Base-by-base conservation (phyloP, 768 basidiomycete species). In the Tulasnella sp. region DNA sequence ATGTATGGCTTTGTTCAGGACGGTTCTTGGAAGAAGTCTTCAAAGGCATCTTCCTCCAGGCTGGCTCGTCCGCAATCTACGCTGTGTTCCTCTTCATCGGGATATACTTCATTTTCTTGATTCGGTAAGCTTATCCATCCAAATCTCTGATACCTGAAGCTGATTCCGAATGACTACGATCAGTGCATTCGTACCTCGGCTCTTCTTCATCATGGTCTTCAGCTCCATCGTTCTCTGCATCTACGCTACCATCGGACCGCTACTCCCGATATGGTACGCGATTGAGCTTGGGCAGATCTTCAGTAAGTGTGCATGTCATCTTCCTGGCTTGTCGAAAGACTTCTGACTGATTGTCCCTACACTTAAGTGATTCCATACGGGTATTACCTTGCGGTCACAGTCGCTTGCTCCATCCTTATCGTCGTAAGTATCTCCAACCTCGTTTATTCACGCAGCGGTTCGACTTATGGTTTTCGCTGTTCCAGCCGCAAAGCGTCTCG, bases 181-280 rank as follows among this genome's bases (percentile, higher is more conserved):
- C 11, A 65, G 63, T 32, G 63, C 63, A 9, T 65, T 36, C 11
- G 35, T 36, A 5, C 67, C 14, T 3, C 37, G 42, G 11, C 64
- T 72, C 5, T 72, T 72, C 71, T 72, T 72, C 42, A 47, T 72
- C 71, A 72, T 72, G 71, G 63, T 66, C 16, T 72, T 72, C 32
- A 32, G 44, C 16, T 66, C 34, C 8, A 72, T 72, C 42, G n/a
- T 72, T 16, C 36, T 72, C 26, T 29, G 22, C 36, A 64, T 72
- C 36, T 66, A 59, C 36, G 71, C 64, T 3, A 72, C 71, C 5
- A 6, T 72, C 11, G 71, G 66, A 16, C 71, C 71, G 14, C 36
- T 72, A 12, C 19, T 72, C 36, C 71, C 71, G 19, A 26, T 68
- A 35, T 72, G 59, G 35, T 68, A 68, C 36, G 40, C 62, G 5